Evolutionary conservation across 129 eudicot species (phyloP).

Genomic region (Dittrichia graveolens): DNA sequence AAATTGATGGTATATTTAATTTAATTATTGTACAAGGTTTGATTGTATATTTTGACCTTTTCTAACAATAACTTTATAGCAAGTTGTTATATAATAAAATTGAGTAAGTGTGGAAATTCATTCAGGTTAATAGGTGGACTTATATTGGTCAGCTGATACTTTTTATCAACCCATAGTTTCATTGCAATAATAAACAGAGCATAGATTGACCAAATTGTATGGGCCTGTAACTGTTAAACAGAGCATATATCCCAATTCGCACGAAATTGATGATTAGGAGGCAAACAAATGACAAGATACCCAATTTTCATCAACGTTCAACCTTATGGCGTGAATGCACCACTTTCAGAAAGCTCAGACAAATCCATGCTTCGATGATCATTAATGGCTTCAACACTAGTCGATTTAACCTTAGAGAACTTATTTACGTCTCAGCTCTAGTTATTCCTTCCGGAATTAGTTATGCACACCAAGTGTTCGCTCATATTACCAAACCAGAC

Average conservation of each 20-base stretch:
- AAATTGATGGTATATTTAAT: no score
- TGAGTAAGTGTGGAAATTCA: no score
- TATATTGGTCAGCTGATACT: no score
- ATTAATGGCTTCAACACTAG: constrained; percentile 60
- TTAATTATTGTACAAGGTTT: no score
- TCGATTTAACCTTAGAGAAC: constrained; percentile 48
- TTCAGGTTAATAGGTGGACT: no score
- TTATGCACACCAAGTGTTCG: constrained; percentile 81
- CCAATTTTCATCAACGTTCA: constrained; percentile 49
- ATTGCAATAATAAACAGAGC: no score
- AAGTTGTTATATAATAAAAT: no score
- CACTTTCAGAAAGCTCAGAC: constrained; percentile 52
- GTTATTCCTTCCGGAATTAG: constrained; percentile 50
- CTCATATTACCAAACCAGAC: constrained; percentile 61
- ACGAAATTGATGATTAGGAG: constrained; percentile 53
- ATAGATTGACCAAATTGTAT: background rate
- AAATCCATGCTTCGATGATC: constrained; percentile 62
- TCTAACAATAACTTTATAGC: no score
- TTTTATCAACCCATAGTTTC: no score
- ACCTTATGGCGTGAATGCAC: constrained; percentile 60
- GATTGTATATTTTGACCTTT: no score
- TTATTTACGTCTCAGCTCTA: constrained; percentile 53
- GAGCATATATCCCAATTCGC: background rate
- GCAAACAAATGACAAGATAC: constrained; percentile 40
- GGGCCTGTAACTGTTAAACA: constrained; percentile 5